phyloP scores from a whole-genome alignment of 768 basidiomycete genomes.

The Mycena pura region DNA sequence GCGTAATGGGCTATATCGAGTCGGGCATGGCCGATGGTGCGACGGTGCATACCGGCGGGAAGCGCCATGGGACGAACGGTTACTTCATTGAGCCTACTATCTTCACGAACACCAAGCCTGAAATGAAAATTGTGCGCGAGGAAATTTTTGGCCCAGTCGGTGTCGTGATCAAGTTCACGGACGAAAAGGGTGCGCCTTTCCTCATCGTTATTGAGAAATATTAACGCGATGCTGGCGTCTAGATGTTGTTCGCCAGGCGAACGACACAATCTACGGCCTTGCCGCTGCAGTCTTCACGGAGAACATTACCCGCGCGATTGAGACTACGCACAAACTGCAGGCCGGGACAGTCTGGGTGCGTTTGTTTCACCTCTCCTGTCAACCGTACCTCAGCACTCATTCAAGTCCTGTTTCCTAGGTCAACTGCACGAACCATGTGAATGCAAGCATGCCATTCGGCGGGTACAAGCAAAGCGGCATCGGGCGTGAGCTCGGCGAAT shows the following conservation, averaged over 20 bases:
- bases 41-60: conserved; percentile 61
- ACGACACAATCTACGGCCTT: conserved; percentile 59
- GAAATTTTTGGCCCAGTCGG: conserved; percentile 78
- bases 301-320: conserved; percentile 51
- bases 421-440: conserved; percentile 44
- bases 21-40: conserved; percentile 67
- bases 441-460: conserved; percentile 63
- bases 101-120: conserved; percentile 59
- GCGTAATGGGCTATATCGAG: conserved; percentile 67
- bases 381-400: neutral
- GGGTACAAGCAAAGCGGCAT: conserved; percentile 69
- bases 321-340: conserved; percentile 59
- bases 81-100: conserved; percentile 70
- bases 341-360: conserved; percentile 70
- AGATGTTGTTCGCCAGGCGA: conserved; percentile 47
- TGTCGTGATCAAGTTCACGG: conserved; percentile 65
- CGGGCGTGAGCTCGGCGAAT: conserved; percentile 65
- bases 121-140: conserved; percentile 65
- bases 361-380: neutral
- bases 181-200: conserved; percentile 42
- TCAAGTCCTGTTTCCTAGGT: conserved; percentile 36
- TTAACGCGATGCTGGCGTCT: neutral
- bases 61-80: conserved; percentile 57
- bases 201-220: neutral
- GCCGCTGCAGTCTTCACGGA: conserved; percentile 60